Conservation (phyloP, 2,329 filamentous ascomycete species). For the Blumeria hordei region DNA sequence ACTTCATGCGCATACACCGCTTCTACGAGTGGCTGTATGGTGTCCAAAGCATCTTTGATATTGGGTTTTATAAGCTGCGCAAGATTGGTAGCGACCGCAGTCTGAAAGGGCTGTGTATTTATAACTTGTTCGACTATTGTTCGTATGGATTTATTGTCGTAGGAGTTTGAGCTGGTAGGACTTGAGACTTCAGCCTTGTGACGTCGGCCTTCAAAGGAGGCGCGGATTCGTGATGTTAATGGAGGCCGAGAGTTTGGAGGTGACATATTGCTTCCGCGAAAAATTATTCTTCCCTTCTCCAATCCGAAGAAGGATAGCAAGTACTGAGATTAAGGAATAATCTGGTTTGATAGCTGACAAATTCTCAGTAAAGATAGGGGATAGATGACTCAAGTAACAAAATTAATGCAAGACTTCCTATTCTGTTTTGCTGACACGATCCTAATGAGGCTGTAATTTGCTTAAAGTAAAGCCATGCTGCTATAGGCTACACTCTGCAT, state of each 20-base stretch:
- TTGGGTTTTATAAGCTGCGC: constrained; percentile 13
- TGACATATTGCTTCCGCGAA: constrained; percentile 2
- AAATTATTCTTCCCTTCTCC: not conserved
- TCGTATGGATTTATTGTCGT: constrained; percentile 8
- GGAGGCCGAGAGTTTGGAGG: constrained; percentile 12
- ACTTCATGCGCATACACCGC: constrained; percentile 14
- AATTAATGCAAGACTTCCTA: not conserved
- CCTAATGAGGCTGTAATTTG: too few species aligned
- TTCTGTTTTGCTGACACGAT: not conserved
- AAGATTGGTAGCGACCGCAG: constrained; percentile 13
- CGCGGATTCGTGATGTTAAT: constrained; percentile 12
- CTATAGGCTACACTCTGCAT: not conserved
- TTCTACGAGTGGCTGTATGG: constrained; percentile 14
- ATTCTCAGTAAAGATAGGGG: not conserved
- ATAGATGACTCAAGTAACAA: not conserved
- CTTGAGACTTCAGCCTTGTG: constrained; percentile 5
- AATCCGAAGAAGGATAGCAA: not conserved
- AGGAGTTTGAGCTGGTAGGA: constrained; percentile 4
- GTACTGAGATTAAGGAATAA: not conserved
- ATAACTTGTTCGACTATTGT: constrained; percentile 12
- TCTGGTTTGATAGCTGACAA: not conserved
- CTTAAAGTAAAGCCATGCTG: too few species aligned
- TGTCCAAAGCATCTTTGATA: constrained; percentile 14
- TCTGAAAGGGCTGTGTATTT: constrained; percentile 12
- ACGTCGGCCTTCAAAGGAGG: constrained; percentile 12